These are phyloP conservation scores for Laetiporus sulphureus DNA, from an alignment of 1,284 basidiomycete species.

Conservation along the genomic window DNA sequence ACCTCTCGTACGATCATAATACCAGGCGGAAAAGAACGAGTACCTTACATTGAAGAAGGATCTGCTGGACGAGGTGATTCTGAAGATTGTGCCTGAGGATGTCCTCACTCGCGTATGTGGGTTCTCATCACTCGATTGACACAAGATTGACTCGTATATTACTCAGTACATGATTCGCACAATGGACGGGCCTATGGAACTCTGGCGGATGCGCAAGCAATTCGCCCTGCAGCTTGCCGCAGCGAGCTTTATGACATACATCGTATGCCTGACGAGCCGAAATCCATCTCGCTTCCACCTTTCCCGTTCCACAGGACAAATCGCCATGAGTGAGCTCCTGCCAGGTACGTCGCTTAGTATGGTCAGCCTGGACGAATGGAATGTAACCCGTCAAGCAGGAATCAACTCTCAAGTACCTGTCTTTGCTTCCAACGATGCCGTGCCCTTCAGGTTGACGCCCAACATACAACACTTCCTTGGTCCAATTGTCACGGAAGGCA, in stretches of 20 bases:
- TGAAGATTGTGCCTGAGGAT: conserved; percentile 89
- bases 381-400: conserved; percentile 26
- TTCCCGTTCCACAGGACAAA: conserved; percentile 82
- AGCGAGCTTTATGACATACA: conserved; percentile 89
- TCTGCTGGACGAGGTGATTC: conserved; percentile 83
- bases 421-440: conserved; percentile 77
- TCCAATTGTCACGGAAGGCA: conserved; percentile 85
- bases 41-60: conserved; percentile 80
- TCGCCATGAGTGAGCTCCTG: conserved; percentile 87
- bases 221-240: conserved; percentile 89
- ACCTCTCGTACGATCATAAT: background rate
- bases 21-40: conserved; percentile 59
- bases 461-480: conserved; percentile 95
- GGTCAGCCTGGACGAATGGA: too few relatives aligned
- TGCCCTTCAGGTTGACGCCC: conserved; percentile 96
- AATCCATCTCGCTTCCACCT: conserved; percentile 85
- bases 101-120: conserved; percentile 74
- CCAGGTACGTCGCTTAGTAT: too few relatives aligned
- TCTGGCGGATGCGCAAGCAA: conserved; percentile 98
- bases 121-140: background rate
- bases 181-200: conserved; percentile 80
- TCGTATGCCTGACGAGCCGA: conserved; percentile 82
- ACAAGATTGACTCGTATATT: background rate
- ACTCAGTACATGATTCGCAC: conserved; percentile 85
- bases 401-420: conserved; percentile 50